phyloP scores from a whole-genome alignment of 2,329 filamentous ascomycete genomes.

The Pezicula carpinea region DNA sequence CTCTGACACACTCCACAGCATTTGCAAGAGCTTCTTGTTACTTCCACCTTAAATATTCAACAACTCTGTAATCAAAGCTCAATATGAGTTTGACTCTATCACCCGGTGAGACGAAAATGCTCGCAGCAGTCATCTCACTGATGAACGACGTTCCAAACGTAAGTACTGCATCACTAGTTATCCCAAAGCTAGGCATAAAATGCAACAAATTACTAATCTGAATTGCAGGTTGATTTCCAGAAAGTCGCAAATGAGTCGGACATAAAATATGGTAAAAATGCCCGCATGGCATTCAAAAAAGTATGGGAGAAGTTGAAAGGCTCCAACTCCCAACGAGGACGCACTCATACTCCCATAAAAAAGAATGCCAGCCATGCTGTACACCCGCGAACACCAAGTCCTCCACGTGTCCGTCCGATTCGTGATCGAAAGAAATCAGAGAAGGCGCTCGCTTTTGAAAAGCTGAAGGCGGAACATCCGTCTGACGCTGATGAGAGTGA shows the following conservation, averaged over 20 bases:
- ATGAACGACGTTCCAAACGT: slow-evolving; percentile 12
- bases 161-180: not conserved
- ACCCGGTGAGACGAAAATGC: slow-evolving; percentile 7
- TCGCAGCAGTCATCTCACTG: slow-evolving; percentile 9
- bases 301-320: slow-evolving; percentile 17
- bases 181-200: not conserved
- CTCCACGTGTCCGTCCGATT: not conserved
- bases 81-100: slow-evolving; percentile 5
- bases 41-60: no score
- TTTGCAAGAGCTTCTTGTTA: not conserved
- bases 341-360: no score
- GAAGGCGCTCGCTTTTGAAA: not conserved
- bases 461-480: not conserved
- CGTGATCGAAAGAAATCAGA: not conserved
- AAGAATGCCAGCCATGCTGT: not conserved
- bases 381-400: no score
- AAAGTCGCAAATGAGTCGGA: slow-evolving; percentile 31
- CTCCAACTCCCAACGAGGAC: not conserved
- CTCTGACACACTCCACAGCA: no score
- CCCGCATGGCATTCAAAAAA: slow-evolving; percentile 18
- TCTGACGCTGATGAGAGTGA: not conserved
- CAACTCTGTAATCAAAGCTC: not conserved
- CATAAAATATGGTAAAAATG: slow-evolving; percentile 38
- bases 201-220: not conserved
- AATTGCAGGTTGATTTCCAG: slow-evolving; percentile 33